Evolutionary conservation across 768 basidiomycete species (phyloP).

Genomic region (Dentipellis fragilis): DNA sequence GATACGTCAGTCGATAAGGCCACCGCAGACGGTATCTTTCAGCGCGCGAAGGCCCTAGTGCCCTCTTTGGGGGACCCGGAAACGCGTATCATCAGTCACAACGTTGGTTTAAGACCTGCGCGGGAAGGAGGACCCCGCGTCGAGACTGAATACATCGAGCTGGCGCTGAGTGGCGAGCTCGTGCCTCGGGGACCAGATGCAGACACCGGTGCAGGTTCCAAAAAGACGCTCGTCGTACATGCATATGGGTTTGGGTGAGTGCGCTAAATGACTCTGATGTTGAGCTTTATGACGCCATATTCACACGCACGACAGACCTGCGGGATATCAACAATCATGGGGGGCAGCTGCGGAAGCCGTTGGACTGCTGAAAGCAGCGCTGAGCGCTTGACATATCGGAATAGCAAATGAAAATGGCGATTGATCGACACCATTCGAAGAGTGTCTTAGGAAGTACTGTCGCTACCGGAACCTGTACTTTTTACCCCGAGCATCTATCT

Average conservation of each 20-base stretch:
- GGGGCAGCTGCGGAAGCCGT: constrained; percentile 18
- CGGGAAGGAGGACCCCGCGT: constrained; percentile 47
- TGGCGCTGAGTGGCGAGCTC: constrained; percentile 24
- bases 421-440: neutral
- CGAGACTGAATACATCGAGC: constrained; percentile 33
- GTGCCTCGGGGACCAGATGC: constrained; percentile 12
- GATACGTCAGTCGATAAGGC: constrained; percentile 36
- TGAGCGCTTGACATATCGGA: constrained; percentile 4
- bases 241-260: constrained; percentile 50
- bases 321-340: constrained; percentile 22
- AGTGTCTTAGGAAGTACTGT: too few relatives aligned
- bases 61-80: constrained; percentile 24
- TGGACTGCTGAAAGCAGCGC: constrained; percentile 11
- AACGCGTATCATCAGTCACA: constrained; percentile 39
- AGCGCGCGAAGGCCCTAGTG: constrained; percentile 30
- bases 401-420: constrained; percentile 11
- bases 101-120: constrained; percentile 49
- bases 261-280: constrained; percentile 10
- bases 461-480: too few relatives aligned
- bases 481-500: too few relatives aligned
- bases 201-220: constrained; percentile 14
- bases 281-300: neutral
- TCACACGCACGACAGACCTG: constrained; percentile 12
- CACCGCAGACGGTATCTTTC: constrained; percentile 34
- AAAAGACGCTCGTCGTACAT: constrained; percentile 34